Evolutionary conservation across 768 basidiomycete species (phyloP).

Genomic region (Hortiboletus flavorubellus): DNA sequence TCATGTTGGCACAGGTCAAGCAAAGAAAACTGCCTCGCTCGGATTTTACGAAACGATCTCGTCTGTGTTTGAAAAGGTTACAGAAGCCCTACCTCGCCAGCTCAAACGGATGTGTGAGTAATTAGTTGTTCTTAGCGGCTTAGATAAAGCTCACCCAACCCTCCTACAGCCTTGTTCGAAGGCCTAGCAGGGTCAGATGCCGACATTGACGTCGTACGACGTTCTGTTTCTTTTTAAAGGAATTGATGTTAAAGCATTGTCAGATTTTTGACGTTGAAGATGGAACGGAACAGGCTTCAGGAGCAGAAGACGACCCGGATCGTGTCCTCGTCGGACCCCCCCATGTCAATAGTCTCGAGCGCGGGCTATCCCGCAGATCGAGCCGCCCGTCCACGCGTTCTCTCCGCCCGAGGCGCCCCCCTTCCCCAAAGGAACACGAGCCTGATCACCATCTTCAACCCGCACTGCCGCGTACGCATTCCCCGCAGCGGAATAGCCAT

Average conservation of each 20-base stretch:
- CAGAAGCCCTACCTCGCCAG: constrained; percentile 73
- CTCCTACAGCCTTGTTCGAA: constrained; percentile 68
- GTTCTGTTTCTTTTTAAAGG: constrained; percentile 14
- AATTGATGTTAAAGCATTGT: not conserved
- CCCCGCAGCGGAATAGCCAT: constrained; percentile 9
- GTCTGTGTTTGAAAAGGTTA: constrained; percentile 61
- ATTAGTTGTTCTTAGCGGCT: not conserved
- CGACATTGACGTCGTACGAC: constrained; percentile 70
- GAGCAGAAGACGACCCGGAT: constrained; percentile 7
- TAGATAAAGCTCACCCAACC: not conserved
- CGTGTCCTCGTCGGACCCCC: constrained; percentile 14
- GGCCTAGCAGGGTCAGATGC: constrained; percentile 67
- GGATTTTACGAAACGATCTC: constrained; percentile 72
- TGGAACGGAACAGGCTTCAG: constrained; percentile 31
- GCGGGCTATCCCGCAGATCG: constrained; percentile 33
- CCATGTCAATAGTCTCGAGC: constrained; percentile 14
- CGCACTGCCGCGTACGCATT: not conserved
- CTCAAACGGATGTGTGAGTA: constrained; percentile 70
- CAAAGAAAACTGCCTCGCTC: constrained; percentile 60
- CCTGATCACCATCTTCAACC: constrained; percentile 4
- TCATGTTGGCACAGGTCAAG: constrained; percentile 41
- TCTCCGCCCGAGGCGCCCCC: constrained; percentile 17
- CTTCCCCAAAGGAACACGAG: constrained; percentile 22
- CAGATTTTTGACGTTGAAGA: constrained; percentile 82
- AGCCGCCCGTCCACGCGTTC: constrained; percentile 32